Percentiles rank a stretch among this genome's conserved stretches.
phyloP scores from a whole-genome alignment of 192 early-diverging fungal species.

The Gamsiella multidivaricata region DNA sequence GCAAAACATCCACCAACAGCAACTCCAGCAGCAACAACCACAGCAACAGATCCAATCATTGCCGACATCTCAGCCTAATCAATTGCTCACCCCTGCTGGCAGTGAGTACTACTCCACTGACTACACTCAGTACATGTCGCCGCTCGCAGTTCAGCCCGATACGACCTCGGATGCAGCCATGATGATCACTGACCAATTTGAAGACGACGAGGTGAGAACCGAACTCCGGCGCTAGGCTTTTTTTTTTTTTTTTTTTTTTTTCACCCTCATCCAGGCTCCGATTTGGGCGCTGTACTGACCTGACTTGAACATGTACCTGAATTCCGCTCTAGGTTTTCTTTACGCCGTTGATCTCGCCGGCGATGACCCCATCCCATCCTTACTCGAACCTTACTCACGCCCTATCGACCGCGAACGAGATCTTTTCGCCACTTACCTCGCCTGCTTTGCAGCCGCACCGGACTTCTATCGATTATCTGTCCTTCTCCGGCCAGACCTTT shows the following conservation, averaged over 20 bases:
- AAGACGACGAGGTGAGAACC: conserved; percentile 47
- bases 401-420: conserved; percentile 54
- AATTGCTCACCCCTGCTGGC: conserved; percentile 36
- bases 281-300: no score
- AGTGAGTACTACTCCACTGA: conserved; percentile 42
- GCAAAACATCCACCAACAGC: conserved; percentile 18
- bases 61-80: conserved; percentile 30
- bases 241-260: neutral
- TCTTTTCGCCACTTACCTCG: conserved; percentile 73
- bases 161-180: conserved; percentile 35
- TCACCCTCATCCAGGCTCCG: neutral
- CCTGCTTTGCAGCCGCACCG: conserved; percentile 67
- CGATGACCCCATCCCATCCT: conserved; percentile 72
- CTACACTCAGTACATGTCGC: conserved; percentile 51
- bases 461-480: conserved; percentile 36
- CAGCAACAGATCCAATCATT: conserved; percentile 15
- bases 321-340: conserved; percentile 55
- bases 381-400: conserved; percentile 57
- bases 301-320: no score
- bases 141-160: conserved; percentile 36
- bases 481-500: conserved; percentile 42
- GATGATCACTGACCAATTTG: conserved; percentile 46
- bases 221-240: neutral
- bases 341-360: conserved; percentile 78
- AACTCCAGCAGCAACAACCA: conserved; percentile 28